Conservation (phyloP, 768 basidiomycete genomes). For the Mycena belliarum region DNA sequence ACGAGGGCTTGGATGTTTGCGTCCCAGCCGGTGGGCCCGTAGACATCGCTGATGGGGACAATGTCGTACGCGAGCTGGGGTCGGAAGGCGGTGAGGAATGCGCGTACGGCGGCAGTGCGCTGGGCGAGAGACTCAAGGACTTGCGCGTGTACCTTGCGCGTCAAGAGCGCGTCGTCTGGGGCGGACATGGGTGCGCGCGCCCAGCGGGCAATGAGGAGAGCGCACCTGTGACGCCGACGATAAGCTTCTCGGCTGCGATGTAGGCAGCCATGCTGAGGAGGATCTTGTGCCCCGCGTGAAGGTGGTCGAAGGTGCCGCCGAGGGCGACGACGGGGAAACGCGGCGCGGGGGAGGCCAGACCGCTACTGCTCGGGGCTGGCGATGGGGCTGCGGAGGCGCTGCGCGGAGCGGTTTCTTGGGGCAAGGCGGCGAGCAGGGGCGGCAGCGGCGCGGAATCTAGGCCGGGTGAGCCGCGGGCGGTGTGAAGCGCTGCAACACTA, state of each 20-base stretch:
- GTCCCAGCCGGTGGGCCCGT: conserved; percentile 89
- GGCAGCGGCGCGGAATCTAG: conserved; percentile 48
- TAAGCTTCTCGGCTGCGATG: conserved; percentile 76
- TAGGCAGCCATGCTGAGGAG: conserved; percentile 90
- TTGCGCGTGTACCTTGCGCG: conserved; percentile 68
- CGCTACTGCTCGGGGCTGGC: conserved; percentile 8
- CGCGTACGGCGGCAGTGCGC: conserved; percentile 59
- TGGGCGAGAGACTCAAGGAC: conserved; percentile 61
- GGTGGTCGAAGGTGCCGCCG: conserved; percentile 97
- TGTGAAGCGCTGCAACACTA: conserved; percentile 17
- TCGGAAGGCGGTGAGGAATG: conserved; percentile 72
- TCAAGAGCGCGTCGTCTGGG: conserved; percentile 68
- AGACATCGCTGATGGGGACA: conserved; percentile 80
- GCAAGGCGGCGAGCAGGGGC: conserved; percentile 37
- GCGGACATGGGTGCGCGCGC: neutral
- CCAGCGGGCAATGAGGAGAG: conserved; percentile 2
- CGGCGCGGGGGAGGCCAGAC: conserved; percentile 22
- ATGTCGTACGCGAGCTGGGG: conserved; percentile 66
- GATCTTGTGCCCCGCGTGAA: conserved; percentile 97
- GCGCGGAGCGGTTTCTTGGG: conserved; percentile 37
- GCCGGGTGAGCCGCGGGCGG: neutral
- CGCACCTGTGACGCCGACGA: conserved; percentile 87
- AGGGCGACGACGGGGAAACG: conserved; percentile 73
- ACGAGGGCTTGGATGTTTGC: conserved; percentile 89
- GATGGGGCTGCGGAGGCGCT: conserved; percentile 24